Percentiles rank a stretch among this genome's conserved stretches.
Conservation (phyloP, 2,329 filamentous ascomycete species). For the Eurotiales sp. region DNA sequence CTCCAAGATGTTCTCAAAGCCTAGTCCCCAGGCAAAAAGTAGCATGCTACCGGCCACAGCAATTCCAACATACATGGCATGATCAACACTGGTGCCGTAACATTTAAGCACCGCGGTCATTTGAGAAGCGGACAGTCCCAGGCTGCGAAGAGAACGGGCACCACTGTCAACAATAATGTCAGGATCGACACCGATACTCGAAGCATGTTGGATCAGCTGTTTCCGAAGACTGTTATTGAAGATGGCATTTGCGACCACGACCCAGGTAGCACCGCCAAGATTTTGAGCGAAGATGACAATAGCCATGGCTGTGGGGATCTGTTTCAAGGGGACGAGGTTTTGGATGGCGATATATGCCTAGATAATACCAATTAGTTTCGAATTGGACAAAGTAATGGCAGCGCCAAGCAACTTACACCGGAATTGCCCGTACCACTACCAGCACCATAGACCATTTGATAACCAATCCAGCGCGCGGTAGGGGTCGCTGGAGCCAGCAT, state of each 20-base stretch:
- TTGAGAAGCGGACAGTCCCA: conserved; percentile 21
- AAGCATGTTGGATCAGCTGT: conserved; percentile 17
- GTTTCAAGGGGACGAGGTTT: conserved; percentile 21
- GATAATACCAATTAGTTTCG: not conserved
- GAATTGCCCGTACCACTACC: conserved; percentile 25
- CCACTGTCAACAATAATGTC: conserved; percentile 23
- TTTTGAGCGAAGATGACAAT: conserved; percentile 32
- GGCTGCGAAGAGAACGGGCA: conserved; percentile 21
- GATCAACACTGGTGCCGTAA: conserved; percentile 26
- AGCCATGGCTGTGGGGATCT: conserved; percentile 26
- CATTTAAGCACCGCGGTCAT: conserved; percentile 24
- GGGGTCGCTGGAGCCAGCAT: conserved; percentile 23
- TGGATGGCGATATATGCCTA: conserved; percentile 22
- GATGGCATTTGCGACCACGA: conserved; percentile 27
- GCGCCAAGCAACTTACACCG: conserved; percentile 16
- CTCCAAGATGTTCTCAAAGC: conserved; percentile 28
- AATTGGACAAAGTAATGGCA: not conserved
- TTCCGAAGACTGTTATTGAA: conserved; percentile 24
- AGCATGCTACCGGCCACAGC: conserved; percentile 21
- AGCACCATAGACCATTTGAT: conserved; percentile 26
- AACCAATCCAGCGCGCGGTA: conserved; percentile 26
- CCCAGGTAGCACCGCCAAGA: conserved; percentile 27
- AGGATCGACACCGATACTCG: conserved; percentile 18
- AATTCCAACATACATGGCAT: conserved; percentile 28
- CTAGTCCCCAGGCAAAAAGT: conserved; percentile 24